A percentile compares a stretch with the other conserved stretches of the same genome.
These are phyloP conservation scores for Phylloporus arenicola DNA, from an alignment of 768 basidiomycete species.

Conservation along the genomic window DNA sequence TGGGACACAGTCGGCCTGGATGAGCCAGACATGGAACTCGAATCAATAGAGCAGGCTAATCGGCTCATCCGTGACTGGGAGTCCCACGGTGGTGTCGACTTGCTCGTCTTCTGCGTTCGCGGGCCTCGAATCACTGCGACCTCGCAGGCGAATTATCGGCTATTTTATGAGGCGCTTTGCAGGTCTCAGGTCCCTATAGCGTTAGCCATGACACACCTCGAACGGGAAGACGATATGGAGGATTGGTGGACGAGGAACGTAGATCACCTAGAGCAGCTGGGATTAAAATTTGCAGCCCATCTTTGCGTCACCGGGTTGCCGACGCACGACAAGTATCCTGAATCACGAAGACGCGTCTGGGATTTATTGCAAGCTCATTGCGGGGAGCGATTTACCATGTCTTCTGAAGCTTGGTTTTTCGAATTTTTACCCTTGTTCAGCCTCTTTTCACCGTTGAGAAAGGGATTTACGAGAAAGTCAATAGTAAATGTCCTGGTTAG, in stretches of 20 bases:
- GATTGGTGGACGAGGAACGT: conserved; percentile 1
- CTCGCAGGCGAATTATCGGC: not conserved
- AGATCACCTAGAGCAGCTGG: not conserved
- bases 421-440: not conserved
- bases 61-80: conserved; percentile 1
- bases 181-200: not conserved
- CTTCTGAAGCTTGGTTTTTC: conserved; percentile 1
- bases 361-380: conserved; percentile 1
- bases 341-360: conserved; percentile 1
- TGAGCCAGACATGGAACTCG: not conserved
- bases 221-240: not conserved
- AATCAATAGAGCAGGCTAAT: not conserved
- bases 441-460: not conserved
- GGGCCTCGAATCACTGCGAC: conserved; percentile 1
- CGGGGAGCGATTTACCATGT: conserved; percentile 1
- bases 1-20: too few relatives aligned
- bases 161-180: conserved; percentile 1
- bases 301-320: conserved; percentile 1
- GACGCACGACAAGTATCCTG: not conserved
- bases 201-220: conserved; percentile 1
- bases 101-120: conserved; percentile 1
- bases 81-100: not conserved
- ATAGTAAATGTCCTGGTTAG: not conserved
- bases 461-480: not conserved
- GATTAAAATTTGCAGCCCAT: not conserved